Evolutionary conservation across 1,284 basidiomycete species (phyloP).

Genomic region (Cutaneotrichosporon cutaneum): DNA sequence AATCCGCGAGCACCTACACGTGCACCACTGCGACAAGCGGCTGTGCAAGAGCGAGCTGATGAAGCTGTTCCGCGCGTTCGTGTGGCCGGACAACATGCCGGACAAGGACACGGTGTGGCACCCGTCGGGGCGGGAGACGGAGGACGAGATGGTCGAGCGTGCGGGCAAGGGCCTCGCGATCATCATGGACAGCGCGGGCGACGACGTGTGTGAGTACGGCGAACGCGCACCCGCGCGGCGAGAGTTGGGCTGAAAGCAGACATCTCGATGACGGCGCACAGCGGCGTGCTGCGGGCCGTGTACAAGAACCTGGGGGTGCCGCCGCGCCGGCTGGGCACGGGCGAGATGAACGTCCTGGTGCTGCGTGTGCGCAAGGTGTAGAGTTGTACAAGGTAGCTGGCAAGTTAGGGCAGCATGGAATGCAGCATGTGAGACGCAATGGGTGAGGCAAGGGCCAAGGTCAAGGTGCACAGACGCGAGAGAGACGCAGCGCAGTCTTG

Average conservation of each 20-base stretch:
- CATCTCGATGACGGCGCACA: constrained; percentile 37
- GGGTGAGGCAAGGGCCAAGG: neutral
- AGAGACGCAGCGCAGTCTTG: neutral
- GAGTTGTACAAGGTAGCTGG: neutral
- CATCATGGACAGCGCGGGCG: constrained; percentile 24
- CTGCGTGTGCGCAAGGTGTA: constrained; percentile 23
- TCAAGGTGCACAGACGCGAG: neutral
- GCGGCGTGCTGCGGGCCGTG: constrained; percentile 34
- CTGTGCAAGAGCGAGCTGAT: constrained; percentile 20
- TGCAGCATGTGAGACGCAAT: neutral
- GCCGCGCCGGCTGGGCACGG: constrained; percentile 26
- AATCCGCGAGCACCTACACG: constrained; percentile 41
- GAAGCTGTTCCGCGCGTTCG: constrained; percentile 31
- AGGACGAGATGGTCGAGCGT: constrained; percentile 36
- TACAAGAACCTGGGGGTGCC: constrained; percentile 35
- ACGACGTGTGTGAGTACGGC: constrained; percentile 28
- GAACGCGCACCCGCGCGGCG: neutral
- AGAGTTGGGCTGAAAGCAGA: constrained; percentile 8
- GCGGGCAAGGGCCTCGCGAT: constrained; percentile 28
- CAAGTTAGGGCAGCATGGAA: neutral
- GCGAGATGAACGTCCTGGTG: constrained; percentile 45
- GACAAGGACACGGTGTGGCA: constrained; percentile 37
- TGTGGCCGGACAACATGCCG: constrained; percentile 23
- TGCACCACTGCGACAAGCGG: constrained; percentile 36
- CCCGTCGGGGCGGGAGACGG: constrained; percentile 35